Evolutionary conservation across 2,329 filamentous ascomycete genomes (phyloP).

Genomic region (Fusarium sterilihyphosum): DNA sequence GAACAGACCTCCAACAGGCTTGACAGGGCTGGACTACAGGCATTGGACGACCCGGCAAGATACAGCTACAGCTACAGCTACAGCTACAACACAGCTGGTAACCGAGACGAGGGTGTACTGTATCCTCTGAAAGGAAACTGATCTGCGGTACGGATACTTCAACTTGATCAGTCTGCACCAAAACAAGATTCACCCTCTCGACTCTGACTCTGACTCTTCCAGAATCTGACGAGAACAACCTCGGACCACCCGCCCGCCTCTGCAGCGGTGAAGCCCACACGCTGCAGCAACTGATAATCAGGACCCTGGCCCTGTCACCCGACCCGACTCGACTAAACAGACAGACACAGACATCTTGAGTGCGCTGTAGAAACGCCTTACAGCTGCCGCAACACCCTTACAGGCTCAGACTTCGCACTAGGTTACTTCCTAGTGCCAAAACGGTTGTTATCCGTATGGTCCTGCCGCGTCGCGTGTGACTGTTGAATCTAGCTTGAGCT

Average conservation of each 20-base stretch:
- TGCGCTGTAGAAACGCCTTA: not conserved
- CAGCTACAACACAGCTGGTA: not conserved
- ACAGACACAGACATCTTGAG: not conserved
- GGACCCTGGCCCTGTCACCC: not conserved
- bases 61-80: not conserved
- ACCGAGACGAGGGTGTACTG: not conserved
- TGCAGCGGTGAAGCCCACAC: constrained; percentile 31
- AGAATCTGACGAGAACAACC: constrained; percentile 28
- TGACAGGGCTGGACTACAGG: constrained; percentile 7
- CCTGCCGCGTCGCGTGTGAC: constrained; percentile 20
- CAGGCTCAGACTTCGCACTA: not conserved
- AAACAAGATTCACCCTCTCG: constrained; percentile 28
- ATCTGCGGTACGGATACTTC: constrained; percentile 18
- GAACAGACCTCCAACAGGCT: not conserved
- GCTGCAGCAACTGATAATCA: constrained; percentile 10
- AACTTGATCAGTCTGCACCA: constrained; percentile 4
- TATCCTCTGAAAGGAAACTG: not conserved
- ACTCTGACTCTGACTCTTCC: not conserved
- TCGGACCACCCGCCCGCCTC: constrained; percentile 11
- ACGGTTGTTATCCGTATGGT: constrained; percentile 24
- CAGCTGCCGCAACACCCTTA: constrained; percentile 4
- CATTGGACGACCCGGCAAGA: not conserved
- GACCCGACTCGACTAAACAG: not conserved
- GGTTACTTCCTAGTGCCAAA: constrained; percentile 13
- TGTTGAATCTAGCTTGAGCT: constrained; percentile 10